phyloP scores from a whole-genome alignment of 352 stramenopile species.

The Globisporangium apiculatum region DNA sequence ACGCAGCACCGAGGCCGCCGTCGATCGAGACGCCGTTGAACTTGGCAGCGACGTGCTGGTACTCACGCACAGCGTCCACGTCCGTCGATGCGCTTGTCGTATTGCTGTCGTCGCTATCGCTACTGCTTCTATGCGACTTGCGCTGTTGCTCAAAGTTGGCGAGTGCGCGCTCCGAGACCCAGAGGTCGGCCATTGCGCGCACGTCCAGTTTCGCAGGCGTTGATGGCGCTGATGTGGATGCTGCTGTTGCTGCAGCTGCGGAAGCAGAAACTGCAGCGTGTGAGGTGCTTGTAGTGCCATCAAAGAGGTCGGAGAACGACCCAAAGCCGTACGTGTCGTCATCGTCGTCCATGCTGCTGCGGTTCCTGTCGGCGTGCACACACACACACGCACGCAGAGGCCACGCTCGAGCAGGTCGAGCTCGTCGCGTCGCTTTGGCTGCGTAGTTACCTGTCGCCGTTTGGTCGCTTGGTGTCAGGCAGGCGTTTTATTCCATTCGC shows the following conservation, averaged over 20 bases:
- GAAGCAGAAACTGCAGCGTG: neutral
- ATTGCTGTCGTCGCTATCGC: neutral
- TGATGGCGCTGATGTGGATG: neutral
- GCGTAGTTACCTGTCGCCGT: neutral
- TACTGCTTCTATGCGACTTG: constrained; percentile 4
- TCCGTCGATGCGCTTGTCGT: constrained; percentile 2
- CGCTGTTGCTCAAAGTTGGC: constrained; percentile 27
- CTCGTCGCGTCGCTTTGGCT: neutral
- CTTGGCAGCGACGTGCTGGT: constrained; percentile 42
- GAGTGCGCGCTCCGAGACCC: constrained; percentile 36
- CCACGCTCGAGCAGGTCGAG: no score
- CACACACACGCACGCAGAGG: neutral
- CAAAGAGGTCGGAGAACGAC: constrained; percentile 58
- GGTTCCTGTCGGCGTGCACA: neutral
- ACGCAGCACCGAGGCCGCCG: constrained; percentile 33
- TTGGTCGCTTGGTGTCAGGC: neutral
- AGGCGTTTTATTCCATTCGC: no score
- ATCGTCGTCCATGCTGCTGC: constrained; percentile 37
- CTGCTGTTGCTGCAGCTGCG: neutral
- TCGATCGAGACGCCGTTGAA: constrained; percentile 44
- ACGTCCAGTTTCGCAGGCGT: constrained; percentile 21
- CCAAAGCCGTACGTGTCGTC: constrained; percentile 67
- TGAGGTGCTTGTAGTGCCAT: constrained; percentile 4
- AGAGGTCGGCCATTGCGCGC: constrained; percentile 31
- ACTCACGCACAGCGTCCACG: constrained; percentile 14